phyloP scores from a whole-genome alignment of 495 filamentous ascomycete species.

The Parachaetomium inaequale region DNA sequence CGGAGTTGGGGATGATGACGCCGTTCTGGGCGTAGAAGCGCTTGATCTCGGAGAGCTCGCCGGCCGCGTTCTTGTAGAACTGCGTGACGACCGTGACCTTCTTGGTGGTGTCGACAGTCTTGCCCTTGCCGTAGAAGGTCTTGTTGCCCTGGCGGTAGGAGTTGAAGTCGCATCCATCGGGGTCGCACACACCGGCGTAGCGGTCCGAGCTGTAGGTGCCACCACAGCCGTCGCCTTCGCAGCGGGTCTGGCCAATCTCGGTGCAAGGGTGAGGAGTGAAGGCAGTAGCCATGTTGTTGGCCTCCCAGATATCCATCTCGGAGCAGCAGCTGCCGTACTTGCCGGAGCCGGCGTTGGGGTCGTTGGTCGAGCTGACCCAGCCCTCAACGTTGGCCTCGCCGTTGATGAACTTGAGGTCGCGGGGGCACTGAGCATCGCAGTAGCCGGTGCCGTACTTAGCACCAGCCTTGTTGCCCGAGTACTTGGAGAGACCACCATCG shows the following conservation, averaged over 20 bases:
- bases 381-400: slow-evolving; percentile 57
- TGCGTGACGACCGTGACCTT: slow-evolving; percentile 73
- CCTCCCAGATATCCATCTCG: slow-evolving; percentile 74
- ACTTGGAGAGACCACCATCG: slow-evolving; percentile 52
- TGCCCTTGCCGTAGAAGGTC: slow-evolving; percentile 59
- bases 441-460: slow-evolving; percentile 58
- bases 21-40: slow-evolving; percentile 72
- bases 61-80: slow-evolving; percentile 51
- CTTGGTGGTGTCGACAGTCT: slow-evolving; percentile 60
- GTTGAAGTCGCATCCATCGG: slow-evolving; percentile 76
- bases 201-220: slow-evolving; percentile 49
- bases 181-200: slow-evolving; percentile 63
- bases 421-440: slow-evolving; percentile 58
- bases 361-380: slow-evolving; percentile 56
- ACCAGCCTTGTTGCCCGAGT: slow-evolving; percentile 54
- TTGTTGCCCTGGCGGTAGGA: slow-evolving; percentile 62
- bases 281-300: slow-evolving; percentile 62
- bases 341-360: slow-evolving; percentile 58
- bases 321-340: slow-evolving; percentile 65
- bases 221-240: slow-evolving; percentile 49
- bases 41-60: slow-evolving; percentile 59
- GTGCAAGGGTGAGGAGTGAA: slow-evolving; percentile 67
- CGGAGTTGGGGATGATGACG: slow-evolving; percentile 54
- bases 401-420: slow-evolving; percentile 51
- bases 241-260: slow-evolving; percentile 52